Conservation (phyloP, 2,329 filamentous ascomycete species). For the Dactylella cylindrospora region DNA sequence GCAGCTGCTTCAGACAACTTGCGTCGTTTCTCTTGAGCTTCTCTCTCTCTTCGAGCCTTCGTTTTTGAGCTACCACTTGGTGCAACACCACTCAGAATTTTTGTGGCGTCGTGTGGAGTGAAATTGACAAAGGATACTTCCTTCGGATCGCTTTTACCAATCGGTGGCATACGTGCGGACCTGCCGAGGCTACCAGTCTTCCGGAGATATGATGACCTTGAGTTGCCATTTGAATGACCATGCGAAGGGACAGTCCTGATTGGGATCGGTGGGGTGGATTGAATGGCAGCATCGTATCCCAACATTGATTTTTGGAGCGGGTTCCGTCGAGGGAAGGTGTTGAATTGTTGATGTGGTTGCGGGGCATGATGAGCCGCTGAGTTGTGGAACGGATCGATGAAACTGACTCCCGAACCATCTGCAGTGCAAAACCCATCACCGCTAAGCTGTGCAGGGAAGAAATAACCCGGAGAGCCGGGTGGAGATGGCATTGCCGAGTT, state of each 20-base stretch:
- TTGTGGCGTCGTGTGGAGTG: constrained; percentile 74
- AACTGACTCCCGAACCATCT: constrained; percentile 25
- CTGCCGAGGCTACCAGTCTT: constrained; percentile 43
- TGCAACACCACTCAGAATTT: constrained; percentile 85
- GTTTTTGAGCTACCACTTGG: constrained; percentile 91
- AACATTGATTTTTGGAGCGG: constrained; percentile 34
- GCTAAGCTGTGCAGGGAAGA: constrained; percentile 25
- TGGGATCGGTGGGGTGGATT: constrained; percentile 36
- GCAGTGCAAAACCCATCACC: constrained; percentile 32
- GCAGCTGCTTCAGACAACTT: constrained; percentile 68
- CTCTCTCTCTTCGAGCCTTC: constrained; percentile 86
- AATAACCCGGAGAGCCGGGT: constrained; percentile 39
- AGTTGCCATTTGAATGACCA: constrained; percentile 25
- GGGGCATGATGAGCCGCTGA: constrained; percentile 39
- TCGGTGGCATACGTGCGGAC: constrained; percentile 40
- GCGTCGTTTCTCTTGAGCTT: constrained; percentile 74
- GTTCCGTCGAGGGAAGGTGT: constrained; percentile 41
- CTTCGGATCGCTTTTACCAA: constrained; percentile 32
- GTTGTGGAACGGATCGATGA: constrained; percentile 43
- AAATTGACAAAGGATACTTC: constrained; percentile 79
- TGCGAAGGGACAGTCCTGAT: constrained; percentile 40
- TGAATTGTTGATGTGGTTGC: constrained; percentile 29
- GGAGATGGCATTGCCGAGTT: constrained; percentile 42
- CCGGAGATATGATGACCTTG: constrained; percentile 36
- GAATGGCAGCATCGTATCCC: constrained; percentile 35